Base-by-base conservation (phyloP, 1,284 basidiomycete species). In the Takashimella koratensis region DNA sequence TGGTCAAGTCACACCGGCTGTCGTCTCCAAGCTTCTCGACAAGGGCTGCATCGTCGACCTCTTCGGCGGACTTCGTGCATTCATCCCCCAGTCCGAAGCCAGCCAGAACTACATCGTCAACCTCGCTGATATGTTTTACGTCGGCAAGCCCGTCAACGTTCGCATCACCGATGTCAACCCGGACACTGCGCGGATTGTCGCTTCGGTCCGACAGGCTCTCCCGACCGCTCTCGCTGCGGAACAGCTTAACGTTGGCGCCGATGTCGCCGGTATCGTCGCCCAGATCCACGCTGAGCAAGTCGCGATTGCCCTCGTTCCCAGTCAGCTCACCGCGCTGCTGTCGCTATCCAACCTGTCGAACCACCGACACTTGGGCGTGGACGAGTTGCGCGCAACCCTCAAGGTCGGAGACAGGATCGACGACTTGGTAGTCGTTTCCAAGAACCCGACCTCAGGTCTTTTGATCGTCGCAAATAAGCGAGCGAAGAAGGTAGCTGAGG, bases 341-440 rank as follows among this genome's bases (percentile, higher is more conserved):
- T 92, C 93, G 3, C 79, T 95, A 46, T 86, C 86, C 65, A 89
- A 90, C 61, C 79, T 98, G 45, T 91, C 94, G n/a, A 89, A 90
- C 61, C 83, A 86, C 66, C 84, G 89, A 21, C 80, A 79, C 20
- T 76, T 84, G 11, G 80, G 85, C 1, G 78, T 87, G 11, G 79
- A 86, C n/a, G 86, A 90, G 62, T 78, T 96, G 20, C 83, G 84
- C 22, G 76, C 78, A 1, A 75, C 79, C 3, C 77, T 98, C 46
- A 84, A 86, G 64, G 77, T 80, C 39, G 90, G 89, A 16, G 87
- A 92, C 50, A 80, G 80, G 58, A 75, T 98, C 21, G 79, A 85
- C 12, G 86, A 88, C 46, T 80, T 98, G 4, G 83, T 90, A 3
- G 88, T 98, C 19, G 87, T 93, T 22, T 88, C 90, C n/a, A 88